phyloP scores from a whole-genome alignment of 208 protist species.

The Blechomonas ayalai region DNA sequence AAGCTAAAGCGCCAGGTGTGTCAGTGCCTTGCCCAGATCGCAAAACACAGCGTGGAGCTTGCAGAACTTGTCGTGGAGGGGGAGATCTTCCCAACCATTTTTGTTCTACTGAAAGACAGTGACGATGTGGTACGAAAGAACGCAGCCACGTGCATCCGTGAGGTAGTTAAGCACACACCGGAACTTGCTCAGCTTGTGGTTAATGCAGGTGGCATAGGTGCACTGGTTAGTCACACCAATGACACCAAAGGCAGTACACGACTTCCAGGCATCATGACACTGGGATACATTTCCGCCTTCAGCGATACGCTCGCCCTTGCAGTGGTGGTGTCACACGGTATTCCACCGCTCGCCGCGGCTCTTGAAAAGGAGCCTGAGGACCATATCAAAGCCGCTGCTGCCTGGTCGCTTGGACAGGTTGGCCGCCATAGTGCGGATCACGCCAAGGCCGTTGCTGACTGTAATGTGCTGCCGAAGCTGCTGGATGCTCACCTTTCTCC shows the following conservation, averaged over 20 bases:
- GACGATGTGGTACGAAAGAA: constrained; percentile 96
- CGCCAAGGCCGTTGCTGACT: constrained; percentile 94
- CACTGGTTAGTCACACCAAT: constrained; percentile 96
- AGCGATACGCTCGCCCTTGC: constrained; percentile 95
- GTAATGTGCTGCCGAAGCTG: constrained; percentile 93
- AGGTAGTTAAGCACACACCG: constrained; percentile 98
- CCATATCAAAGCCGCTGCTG: constrained; percentile 92
- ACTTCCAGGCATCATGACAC: constrained; percentile 97
- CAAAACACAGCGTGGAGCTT: constrained; percentile 97
- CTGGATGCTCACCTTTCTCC: constrained; percentile 88
- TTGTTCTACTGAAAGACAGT: constrained; percentile 93
- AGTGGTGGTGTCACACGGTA: constrained; percentile 93
- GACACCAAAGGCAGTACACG: constrained; percentile 86
- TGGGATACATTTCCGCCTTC: constrained; percentile 98
- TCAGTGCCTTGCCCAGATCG: constrained; percentile 95
- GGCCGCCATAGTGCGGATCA: constrained; percentile 96
- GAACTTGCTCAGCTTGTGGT: constrained; percentile 97
- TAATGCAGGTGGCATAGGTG: constrained; percentile 95
- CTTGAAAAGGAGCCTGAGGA: constrained; percentile 93
- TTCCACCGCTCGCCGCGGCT: constrained; percentile 87
- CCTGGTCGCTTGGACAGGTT: constrained; percentile 94
- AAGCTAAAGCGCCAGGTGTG: constrained; percentile 96
- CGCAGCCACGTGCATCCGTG: constrained; percentile 95
- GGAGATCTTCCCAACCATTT: constrained; percentile 97
- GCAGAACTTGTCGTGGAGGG: constrained; percentile 98